These are phyloP conservation scores for Nannochloropsis granulata DNA, from an alignment of 108 stramenopile genomes.

Conservation along the genomic window DNA sequence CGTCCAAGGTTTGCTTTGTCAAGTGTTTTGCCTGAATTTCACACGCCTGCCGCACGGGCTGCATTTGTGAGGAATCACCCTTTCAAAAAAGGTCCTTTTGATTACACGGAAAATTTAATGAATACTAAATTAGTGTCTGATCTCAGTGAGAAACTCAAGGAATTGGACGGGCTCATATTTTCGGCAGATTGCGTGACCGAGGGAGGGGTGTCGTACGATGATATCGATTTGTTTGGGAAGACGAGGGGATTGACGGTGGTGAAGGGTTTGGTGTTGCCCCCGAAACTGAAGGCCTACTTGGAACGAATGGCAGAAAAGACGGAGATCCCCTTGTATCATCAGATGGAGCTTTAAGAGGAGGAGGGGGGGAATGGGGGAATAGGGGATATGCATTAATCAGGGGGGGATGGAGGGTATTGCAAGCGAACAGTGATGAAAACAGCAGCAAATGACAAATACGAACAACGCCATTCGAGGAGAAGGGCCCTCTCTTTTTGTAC, in stretches of 20 bases:
- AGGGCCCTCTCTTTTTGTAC: too few relatives aligned
- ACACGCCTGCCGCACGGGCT: conserved; percentile 12
- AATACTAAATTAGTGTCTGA: neutral
- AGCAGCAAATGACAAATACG: too few relatives aligned
- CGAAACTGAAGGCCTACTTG: conserved; percentile 7
- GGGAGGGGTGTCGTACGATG: conserved; percentile 12
- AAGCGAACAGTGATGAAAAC: too few relatives aligned
- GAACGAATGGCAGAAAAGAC: conserved; percentile 1
- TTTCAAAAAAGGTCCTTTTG: conserved; percentile 4
- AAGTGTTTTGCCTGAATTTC: neutral
- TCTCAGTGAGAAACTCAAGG: neutral
- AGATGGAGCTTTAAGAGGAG: neutral
- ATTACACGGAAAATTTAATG: conserved; percentile 4
- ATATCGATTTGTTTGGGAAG: neutral
- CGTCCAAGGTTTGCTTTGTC: conserved; percentile 7
- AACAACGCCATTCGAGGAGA: too few relatives aligned
- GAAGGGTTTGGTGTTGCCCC: conserved; percentile 4
- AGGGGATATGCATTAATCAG: too few relatives aligned
- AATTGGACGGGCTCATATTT: conserved; percentile 9
- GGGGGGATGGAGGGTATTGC: too few relatives aligned
- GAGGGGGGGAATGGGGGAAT: neutral
- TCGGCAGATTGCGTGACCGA: conserved; percentile 13
- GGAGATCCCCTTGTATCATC: conserved; percentile 15
- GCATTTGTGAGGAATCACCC: conserved; percentile 19
- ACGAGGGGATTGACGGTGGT: conserved; percentile 4